Base-by-base conservation (phyloP, 441 rosid genomes). In the Dalechampia spathulata region DNA sequence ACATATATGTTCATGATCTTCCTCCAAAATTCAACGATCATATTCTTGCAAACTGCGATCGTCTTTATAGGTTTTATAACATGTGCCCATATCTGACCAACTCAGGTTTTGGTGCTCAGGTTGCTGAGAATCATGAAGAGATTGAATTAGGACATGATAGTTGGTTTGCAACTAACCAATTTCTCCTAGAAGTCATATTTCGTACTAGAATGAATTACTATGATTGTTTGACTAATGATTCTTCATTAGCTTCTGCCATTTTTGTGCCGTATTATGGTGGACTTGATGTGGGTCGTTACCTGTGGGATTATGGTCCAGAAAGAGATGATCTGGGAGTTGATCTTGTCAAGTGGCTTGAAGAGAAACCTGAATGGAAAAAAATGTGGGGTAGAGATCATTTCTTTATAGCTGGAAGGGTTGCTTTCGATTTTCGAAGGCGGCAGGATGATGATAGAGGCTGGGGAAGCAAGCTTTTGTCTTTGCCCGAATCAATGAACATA, bases 321-420 rank as follows among this genome's bases (percentile, higher is more conserved):
- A 69, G 89, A 56, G 94, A 89, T 44, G 47, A 72, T 15, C 61
- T 72, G 44, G 79, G 69, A 30, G 38, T 60, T 46, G 78, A 72
- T 42, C 34, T 82, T 7, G 64, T 67, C 1, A 52, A 51, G 13
- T 86, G 91, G 90, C 66, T 86, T 0, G 49, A 17, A 20, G 32
- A 52, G 30, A 66, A 57, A 44, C 71, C 72, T 0, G 83, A 78
- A 62, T 83, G 95, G 96, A 68, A 60, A 52, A 75, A 46, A 39
- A 58, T 77, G 87, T 66, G 47, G 63, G 91, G 96, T 19, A 57
- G 73, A 62, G 89, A 88, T 60, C 96, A 85, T 67, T 85, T 85
- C 76, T 60, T 88, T 5, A 77, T 83, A 46, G 68, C 75, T 1
- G 91, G 96, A 15, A 76, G 90, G 62, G 77, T 83, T 14, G 63